phyloP scores from a whole-genome alignment of 2,329 filamentous ascomycete species.

The Neopestalotiopsis sp. region DNA sequence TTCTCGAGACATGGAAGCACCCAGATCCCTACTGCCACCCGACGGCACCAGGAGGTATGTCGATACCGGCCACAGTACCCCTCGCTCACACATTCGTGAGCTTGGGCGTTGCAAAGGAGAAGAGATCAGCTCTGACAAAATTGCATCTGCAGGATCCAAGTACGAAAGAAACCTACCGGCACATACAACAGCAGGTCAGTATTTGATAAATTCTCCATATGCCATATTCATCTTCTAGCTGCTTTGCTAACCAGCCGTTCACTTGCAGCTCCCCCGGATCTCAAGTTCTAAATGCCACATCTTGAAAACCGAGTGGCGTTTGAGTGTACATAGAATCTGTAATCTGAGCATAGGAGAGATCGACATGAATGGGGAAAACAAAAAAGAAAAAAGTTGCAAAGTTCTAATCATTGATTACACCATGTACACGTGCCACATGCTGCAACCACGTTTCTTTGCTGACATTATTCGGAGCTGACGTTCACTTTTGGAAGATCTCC shows the following conservation, averaged over 20 bases:
- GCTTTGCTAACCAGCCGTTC: slow-evolving; percentile 18
- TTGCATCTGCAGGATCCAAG: slow-evolving; percentile 75
- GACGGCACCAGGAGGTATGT: slow-evolving; percentile 88
- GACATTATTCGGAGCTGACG: too few species aligned
- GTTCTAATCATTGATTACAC: not conserved
- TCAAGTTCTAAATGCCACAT: slow-evolving; percentile 48
- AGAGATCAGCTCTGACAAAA: not conserved
- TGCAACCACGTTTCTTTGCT: too few species aligned
- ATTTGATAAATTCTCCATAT: slow-evolving; percentile 30
- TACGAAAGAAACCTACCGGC: slow-evolving; percentile 91
- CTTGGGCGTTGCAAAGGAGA: not conserved
- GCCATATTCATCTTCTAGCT: slow-evolving; percentile 22
- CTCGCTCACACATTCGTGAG: slow-evolving; percentile 14
- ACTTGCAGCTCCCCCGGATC: slow-evolving; percentile 53
- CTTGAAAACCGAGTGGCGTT: slow-evolving; percentile 17
- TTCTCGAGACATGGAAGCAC: slow-evolving; percentile 95
- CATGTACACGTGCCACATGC: not conserved
- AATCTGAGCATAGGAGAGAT: slow-evolving; percentile 29
- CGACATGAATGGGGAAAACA: slow-evolving; percentile 3
- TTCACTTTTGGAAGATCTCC: too few species aligned
- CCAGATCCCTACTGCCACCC: slow-evolving; percentile 91
- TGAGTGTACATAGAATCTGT: slow-evolving; percentile 42
- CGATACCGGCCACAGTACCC: not conserved
- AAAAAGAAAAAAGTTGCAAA: slow-evolving; percentile 19
- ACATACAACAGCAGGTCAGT: slow-evolving; percentile 80